Evolutionary conservation across 2,329 filamentous ascomycete species (phyloP), one percentile per base, ranked within the genome.

Genomic region (Salinomyces thailandicus): DNA sequence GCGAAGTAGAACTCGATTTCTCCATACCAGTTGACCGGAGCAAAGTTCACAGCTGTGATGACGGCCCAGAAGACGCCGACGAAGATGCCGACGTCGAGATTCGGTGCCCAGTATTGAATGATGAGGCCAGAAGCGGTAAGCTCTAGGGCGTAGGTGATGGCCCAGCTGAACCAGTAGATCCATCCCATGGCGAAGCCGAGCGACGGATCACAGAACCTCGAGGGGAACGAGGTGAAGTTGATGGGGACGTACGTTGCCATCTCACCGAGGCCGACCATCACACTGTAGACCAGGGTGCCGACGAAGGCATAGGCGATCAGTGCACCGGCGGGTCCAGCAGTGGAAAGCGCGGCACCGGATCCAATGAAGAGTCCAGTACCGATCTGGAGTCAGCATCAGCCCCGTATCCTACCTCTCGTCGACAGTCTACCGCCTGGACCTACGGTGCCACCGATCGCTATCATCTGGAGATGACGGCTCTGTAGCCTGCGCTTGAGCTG

Each of bases 211-310:
- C 68, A 60, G 43, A 66, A 67, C 24, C 65, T 62, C 18, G 60
- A 56, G 39, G 58, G 58, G 55, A 71, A 69, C 50, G 68, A 52
- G 40, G 66, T 61, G 64, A 73, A 69, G 39, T 69, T 63, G 43
- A 77, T 57, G 3, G 75, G 72, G 35, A 80, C 67, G 62, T 74
- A 78, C 19, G 75, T 68, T 15, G 74, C 72, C 62, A 79, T 72
- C 56, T 75, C 72, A 14, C 67, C 68, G 17, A 65, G 57, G 1
- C 55, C 61, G 32, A 68, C 68, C 37, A 78, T 69, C 49, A 66
- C 55, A 20, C 54, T 54, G 42, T 60, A 61, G 31, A 72, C 55
- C 45, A 71, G 42, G 14, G 67, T 57, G 26, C 62, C 59, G 35
- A 71, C 59, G 37, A 71, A 57, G 7, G 53, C 46, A 48, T 62